Conservation (phyloP, 1,284 basidiomycete genomes). For the Phlebopus sp. region DNA sequence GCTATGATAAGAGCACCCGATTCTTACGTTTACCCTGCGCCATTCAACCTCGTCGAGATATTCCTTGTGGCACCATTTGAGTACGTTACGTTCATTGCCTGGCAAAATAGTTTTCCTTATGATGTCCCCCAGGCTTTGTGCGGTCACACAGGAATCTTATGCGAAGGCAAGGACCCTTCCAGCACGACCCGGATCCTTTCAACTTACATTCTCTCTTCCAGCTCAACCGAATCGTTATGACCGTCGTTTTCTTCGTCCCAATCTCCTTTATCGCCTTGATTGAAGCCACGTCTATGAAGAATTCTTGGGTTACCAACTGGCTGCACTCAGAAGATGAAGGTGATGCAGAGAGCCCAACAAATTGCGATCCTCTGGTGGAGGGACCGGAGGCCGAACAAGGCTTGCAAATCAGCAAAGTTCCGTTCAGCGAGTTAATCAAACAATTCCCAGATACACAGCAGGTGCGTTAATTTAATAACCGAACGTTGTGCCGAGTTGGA, state of each 20-base stretch:
- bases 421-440: conserved; percentile 74
- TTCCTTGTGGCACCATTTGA: conserved; percentile 83
- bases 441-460: conserved; percentile 74
- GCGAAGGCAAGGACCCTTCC: conserved; percentile 43
- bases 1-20: conserved; percentile 85
- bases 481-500: conserved; percentile 8
- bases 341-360: conserved; percentile 56
- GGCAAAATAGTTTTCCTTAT: conserved; percentile 10
- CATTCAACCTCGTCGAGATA: conserved; percentile 85
- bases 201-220: conserved; percentile 21
- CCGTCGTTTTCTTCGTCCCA: conserved; percentile 76
- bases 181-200: background rate
- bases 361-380: conserved; percentile 61
- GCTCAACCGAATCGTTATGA: conserved; percentile 81
- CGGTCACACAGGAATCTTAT: conserved; percentile 49
- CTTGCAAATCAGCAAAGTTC: conserved; percentile 68
- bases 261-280: conserved; percentile 72
- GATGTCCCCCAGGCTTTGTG: conserved; percentile 40
- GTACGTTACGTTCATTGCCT: conserved; percentile 42
- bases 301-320: conserved; percentile 69
- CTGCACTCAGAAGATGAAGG: conserved; percentile 62
- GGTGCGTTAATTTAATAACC: conserved; percentile 42
- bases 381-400: conserved; percentile 54
- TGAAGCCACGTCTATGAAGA: conserved; percentile 62
- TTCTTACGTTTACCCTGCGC: conserved; percentile 68